Conservation (phyloP, 805 yeast genomes). For the Nakazawaea molendinolei region DNA sequence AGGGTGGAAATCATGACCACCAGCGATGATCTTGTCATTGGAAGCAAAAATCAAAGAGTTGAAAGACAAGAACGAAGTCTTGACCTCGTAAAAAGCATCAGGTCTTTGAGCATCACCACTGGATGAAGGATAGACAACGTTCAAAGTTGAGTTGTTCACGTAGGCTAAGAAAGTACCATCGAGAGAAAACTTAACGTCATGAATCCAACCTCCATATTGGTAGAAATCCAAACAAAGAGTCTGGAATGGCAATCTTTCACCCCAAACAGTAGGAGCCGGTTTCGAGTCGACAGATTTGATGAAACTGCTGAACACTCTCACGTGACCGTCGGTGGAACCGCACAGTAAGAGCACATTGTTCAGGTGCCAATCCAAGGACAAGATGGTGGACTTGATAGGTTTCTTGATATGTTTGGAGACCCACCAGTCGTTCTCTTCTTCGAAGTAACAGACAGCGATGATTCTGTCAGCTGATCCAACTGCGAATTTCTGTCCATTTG, state of each 20-base stretch:
- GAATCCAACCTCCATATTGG: constrained; percentile 80
- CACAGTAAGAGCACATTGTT: constrained; percentile 82
- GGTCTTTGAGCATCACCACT: constrained; percentile 54
- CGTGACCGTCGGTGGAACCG: constrained; percentile 93
- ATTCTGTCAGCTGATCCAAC: constrained; percentile 94
- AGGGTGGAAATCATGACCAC: constrained; percentile 91
- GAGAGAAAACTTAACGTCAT: constrained; percentile 82
- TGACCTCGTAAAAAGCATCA: constrained; percentile 51
- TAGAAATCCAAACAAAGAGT: constrained; percentile 79
- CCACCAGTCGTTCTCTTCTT: constrained; percentile 99
- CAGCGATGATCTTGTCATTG: constrained; percentile 68
- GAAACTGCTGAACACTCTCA: constrained; percentile 82
- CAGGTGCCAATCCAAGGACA: constrained; percentile 87
- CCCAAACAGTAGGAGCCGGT: constrained; percentile 85
- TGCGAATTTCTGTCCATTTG: constrained; percentile 91
- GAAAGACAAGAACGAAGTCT: constrained; percentile 75
- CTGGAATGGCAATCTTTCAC: constrained; percentile 90
- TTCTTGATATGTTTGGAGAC: constrained; percentile 94
- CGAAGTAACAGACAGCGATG: constrained; percentile 94
- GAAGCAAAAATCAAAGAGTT: constrained; percentile 64
- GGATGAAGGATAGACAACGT: constrained; percentile 59
- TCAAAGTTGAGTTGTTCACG: constrained; percentile 78
- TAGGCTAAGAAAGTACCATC: constrained; percentile 68
- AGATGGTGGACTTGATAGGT: constrained; percentile 84
- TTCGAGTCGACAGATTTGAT: constrained; percentile 83